These are phyloP conservation scores for Nelumbo lutea DNA, from an alignment of 164 flowering plant genomes.

Conservation along the genomic window DNA sequence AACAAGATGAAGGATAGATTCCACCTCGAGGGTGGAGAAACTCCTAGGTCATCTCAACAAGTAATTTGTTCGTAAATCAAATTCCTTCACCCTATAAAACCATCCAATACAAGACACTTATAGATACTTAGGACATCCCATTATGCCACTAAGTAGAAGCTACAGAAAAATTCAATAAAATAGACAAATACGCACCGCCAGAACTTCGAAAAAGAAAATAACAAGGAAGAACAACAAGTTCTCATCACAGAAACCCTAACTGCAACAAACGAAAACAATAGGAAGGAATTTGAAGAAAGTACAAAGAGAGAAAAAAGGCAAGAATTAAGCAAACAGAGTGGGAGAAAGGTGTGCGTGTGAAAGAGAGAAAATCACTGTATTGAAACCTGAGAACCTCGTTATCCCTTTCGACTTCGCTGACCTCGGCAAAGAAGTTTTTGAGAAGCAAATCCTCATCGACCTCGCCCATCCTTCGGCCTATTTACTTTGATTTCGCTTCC, in stretches of 20 bases:
- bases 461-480: conserved; percentile 38
- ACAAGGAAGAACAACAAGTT: background rate
- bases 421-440: conserved; percentile 86
- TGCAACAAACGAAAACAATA: conserved; percentile 2
- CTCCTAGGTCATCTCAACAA: no score
- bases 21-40: no score
- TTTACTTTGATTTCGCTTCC: background rate
- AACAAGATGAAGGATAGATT: no score
- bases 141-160: no score
- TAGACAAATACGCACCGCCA: no score
- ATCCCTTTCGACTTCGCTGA: conserved; percentile 96
- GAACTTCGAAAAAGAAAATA: background rate
- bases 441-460: conserved; percentile 55
- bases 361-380: background rate
- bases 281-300: background rate
- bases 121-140: no score
- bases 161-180: no score
- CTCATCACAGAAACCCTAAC: conserved; percentile 5
- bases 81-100: no score
- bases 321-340: background rate
- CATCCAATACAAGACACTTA: no score
- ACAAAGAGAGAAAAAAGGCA: background rate
- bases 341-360: background rate
- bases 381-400: conserved; percentile 80
- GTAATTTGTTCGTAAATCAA: no score